phyloP scores from a whole-genome alignment of 352 stramenopile species.

The Phytophthora meadii region DNA sequence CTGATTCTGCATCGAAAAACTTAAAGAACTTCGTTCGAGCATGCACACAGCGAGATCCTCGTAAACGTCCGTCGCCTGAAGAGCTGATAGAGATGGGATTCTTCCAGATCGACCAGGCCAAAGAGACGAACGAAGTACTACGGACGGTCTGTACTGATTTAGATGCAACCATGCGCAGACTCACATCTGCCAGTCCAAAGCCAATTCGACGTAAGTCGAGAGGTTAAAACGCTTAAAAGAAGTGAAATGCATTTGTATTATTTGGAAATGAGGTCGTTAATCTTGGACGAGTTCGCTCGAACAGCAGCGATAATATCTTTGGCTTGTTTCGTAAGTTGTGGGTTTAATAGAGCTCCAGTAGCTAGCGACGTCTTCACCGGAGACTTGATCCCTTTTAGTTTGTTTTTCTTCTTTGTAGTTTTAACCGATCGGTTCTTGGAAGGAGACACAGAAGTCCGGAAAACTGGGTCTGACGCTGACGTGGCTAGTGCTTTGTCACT shows the following conservation, averaged over 20 bases:
- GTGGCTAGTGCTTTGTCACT: conserved; percentile 7
- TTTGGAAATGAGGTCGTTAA: conserved; percentile 73
- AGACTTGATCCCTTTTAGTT: conserved; percentile 29
- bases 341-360: conserved; percentile 46
- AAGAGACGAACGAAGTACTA: conserved; percentile 63
- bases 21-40: conserved; percentile 49
- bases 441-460: conserved; percentile 18
- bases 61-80: conserved; percentile 41
- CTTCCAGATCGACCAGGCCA: conserved; percentile 58
- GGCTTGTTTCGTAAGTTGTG: conserved; percentile 59
- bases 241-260: conserved; percentile 11
- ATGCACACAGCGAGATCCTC: conserved; percentile 54
- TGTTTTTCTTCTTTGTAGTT: conserved; percentile 27
- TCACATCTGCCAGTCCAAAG: conserved; percentile 27
- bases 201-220: conserved; percentile 16
- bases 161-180: conserved; percentile 59
- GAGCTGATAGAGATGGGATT: conserved; percentile 52
- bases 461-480: conserved; percentile 32
- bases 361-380: conserved; percentile 25
- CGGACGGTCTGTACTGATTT: conserved; percentile 63
- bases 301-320: conserved; percentile 67
- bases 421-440: conserved; percentile 15
- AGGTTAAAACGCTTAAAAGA: background rate
- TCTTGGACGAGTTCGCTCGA: conserved; percentile 75
- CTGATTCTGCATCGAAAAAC: conserved; percentile 50